Base-by-base conservation (phyloP, 176 grass and related monocot genomes). In the Urochloa ruziziensis region DNA sequence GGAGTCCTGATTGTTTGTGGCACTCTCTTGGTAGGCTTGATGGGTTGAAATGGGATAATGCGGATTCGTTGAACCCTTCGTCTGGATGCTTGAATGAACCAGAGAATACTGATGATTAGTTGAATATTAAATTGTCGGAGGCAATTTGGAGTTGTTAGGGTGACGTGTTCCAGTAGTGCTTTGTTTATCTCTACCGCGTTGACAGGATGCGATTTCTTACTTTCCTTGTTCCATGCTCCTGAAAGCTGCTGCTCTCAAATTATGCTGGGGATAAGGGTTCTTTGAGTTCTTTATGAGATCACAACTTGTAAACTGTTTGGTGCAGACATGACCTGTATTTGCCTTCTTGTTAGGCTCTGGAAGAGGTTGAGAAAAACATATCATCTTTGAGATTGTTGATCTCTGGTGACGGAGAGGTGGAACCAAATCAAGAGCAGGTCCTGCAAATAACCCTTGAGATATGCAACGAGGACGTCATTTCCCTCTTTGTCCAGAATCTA, bases 361-460 rank as follows among this genome's bases (percentile, higher is more conserved):
- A 99, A 91, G 97, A 96, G 61, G 93, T 91, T 29, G 91, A 99
- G 84, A 99, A 96, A 87, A 94, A 99, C 36, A 57, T 96, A 47
- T 72, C 71, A 67, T 75, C 82, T 16, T 89, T 99, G 88, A 93
- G 83, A 66, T 90, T 92, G 21, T 88, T 88, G 56, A 88, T 99
- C 72, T 88, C 85, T 48, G 93, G 97, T 60, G 93, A 99, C 85
- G 94, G 93, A 82, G 93, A 99, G 89, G 53, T 81, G 10, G 97
- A 96, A 91, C 97, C 93, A 78, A 99, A 94, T 83, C 78, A 94
- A 73, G 97, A 96, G 44, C 85, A 93, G 46, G 82, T 96, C 58
- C 79, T 91, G 47, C 97, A 99, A 60, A 87, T 99, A 73, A 88
- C 91, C 78, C 64, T 92, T 79, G 97, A 96, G 87, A 89, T 99